Evolutionary conservation across 192 early-diverging fungal species (phyloP).

Genomic region (Backusella macrospora): DNA sequence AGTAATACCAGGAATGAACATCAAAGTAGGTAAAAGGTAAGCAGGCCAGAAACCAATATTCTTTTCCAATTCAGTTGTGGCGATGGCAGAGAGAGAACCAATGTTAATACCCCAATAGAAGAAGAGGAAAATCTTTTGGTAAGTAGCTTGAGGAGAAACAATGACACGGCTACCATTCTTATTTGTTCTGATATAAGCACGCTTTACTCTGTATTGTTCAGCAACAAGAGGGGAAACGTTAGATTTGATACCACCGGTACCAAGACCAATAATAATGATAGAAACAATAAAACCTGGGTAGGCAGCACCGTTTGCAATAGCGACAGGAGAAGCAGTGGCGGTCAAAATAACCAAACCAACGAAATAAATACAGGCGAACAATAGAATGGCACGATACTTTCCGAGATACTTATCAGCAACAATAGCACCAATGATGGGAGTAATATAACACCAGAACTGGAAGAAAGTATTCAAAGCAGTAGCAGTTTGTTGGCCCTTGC

Average conservation of each 20-base stretch:
- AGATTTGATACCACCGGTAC: slow-evolving; percentile 79
- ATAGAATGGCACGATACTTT: slow-evolving; percentile 72
- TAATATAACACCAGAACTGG: slow-evolving; percentile 64
- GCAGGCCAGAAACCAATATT: slow-evolving; percentile 60
- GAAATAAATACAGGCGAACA: slow-evolving; percentile 69
- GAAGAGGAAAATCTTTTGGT: slow-evolving; percentile 80
- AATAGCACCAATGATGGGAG: slow-evolving; percentile 65
- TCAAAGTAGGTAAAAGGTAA: slow-evolving; percentile 57
- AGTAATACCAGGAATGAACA: slow-evolving; percentile 58
- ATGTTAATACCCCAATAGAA: slow-evolving; percentile 82
- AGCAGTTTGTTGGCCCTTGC: slow-evolving; percentile 53
- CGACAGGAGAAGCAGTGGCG: slow-evolving; percentile 58
- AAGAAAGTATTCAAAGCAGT: slow-evolving; percentile 61
- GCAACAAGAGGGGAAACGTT: slow-evolving; percentile 80
- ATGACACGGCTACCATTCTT: slow-evolving; percentile 47
- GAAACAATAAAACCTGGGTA: slow-evolving; percentile 69
- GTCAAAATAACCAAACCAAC: slow-evolving; percentile 65
- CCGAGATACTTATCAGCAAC: slow-evolving; percentile 75
- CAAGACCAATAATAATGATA: slow-evolving; percentile 75
- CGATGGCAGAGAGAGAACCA: slow-evolving; percentile 64
- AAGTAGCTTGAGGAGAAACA: slow-evolving; percentile 64
- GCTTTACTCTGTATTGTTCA: slow-evolving; percentile 64
- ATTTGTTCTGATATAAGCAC: slow-evolving; percentile 62
- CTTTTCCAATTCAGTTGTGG: slow-evolving; percentile 59
- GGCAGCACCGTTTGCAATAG: slow-evolving; percentile 59